Conservation (phyloP, 345 rosid species). For the Alliaria petiolata region DNA sequence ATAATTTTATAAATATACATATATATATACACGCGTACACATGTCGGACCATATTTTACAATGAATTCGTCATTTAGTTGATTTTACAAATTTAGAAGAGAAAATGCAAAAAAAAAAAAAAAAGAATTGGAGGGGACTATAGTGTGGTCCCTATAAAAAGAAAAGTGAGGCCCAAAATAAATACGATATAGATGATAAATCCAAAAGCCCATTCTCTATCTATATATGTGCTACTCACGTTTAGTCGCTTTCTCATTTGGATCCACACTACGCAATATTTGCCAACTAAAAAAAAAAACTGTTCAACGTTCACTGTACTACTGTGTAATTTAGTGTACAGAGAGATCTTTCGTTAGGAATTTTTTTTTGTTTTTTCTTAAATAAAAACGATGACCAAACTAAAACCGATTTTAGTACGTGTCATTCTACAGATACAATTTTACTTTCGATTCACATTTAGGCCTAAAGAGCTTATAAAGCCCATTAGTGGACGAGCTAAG, state of each 20-base stretch:
- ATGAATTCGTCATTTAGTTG: slow-evolving; percentile 13
- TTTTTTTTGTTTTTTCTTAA: not conserved
- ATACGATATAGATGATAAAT: slow-evolving; percentile 20
- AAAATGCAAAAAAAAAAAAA: no score
- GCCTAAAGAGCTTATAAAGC: not conserved
- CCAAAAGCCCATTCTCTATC: slow-evolving; percentile 32
- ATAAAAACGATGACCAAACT: not conserved
- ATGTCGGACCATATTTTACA: slow-evolving; percentile 20
- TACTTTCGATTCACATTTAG: not conserved
- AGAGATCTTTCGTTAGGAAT: not conserved
- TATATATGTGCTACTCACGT: slow-evolving; percentile 20
- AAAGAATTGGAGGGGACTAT: slow-evolving; percentile 1
- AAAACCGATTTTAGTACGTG: not conserved
- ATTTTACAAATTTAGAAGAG: not conserved
- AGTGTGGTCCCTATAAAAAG: slow-evolving; percentile 28
- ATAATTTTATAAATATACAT: not conserved
- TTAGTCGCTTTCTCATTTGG: slow-evolving; percentile 36
- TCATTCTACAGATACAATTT: not conserved
- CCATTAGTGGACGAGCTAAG: not conserved
- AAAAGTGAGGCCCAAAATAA: slow-evolving; percentile 36
- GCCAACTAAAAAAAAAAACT: slow-evolving; percentile 1
- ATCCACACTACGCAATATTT: slow-evolving; percentile 18
- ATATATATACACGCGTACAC: slow-evolving; percentile 1
- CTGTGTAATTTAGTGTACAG: not conserved
- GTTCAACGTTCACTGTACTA: slow-evolving; percentile 3